Conservation (phyloP, 2,329 filamentous ascomycete genomes). For the Didymella sp. region DNA sequence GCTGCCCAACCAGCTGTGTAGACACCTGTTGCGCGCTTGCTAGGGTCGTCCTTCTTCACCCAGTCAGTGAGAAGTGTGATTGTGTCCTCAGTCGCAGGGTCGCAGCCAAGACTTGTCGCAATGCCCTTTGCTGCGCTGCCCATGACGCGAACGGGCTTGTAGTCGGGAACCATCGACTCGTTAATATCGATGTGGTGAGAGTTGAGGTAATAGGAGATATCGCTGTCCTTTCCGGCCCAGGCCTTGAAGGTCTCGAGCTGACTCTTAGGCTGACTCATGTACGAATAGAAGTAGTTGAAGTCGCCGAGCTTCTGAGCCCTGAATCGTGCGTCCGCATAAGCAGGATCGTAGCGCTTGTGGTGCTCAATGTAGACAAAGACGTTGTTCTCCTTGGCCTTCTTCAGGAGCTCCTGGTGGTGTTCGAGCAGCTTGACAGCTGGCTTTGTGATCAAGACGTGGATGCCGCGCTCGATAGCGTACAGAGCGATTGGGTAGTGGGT, state of each 20-base stretch:
- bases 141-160: constrained; percentile 78
- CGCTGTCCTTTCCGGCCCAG: constrained; percentile 89
- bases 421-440: constrained; percentile 85
- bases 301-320: constrained; percentile 80
- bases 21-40: constrained; percentile 80
- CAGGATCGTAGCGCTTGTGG: constrained; percentile 95
- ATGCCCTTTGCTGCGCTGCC: constrained; percentile 80
- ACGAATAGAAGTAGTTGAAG: constrained; percentile 98
- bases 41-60: constrained; percentile 73
- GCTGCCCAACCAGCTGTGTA: constrained; percentile 97
- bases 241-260: constrained; percentile 94
- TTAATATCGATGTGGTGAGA: constrained; percentile 92
- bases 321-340: constrained; percentile 85
- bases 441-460: constrained; percentile 94
- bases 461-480: constrained; percentile 85
- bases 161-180: constrained; percentile 89
- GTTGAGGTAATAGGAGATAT: constrained; percentile 97
- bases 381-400: constrained; percentile 72
- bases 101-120: constrained; percentile 79
- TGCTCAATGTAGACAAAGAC: constrained; percentile 95
- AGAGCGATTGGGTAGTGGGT: constrained; percentile 92
- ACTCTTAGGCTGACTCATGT: constrained; percentile 81
- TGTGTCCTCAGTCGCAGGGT: constrained; percentile 84
- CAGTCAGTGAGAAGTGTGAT: constrained; percentile 91
- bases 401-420: constrained; percentile 79